phyloP scores from a whole-genome alignment of 192 early-diverging fungal genomes.

The Backusella tarrabulga region DNA sequence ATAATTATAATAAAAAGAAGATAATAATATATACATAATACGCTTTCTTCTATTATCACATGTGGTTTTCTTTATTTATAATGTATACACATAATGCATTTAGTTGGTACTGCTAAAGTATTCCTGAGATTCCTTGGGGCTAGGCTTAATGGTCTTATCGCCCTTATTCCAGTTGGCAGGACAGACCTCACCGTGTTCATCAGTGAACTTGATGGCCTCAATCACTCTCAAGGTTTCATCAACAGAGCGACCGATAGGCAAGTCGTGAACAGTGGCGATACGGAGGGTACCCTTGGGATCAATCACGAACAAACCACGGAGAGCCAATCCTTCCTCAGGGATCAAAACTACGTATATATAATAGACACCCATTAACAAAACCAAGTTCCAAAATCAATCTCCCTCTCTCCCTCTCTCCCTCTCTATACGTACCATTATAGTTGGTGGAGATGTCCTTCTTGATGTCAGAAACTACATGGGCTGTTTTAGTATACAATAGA shows the following conservation, averaged over 20 bases:
- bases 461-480: slow-evolving; percentile 23
- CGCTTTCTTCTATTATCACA: background rate
- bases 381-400: no score
- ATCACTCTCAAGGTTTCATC: slow-evolving; percentile 64
- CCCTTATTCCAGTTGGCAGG: slow-evolving; percentile 86
- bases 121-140: slow-evolving; percentile 59
- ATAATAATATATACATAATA: background rate
- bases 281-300: slow-evolving; percentile 62
- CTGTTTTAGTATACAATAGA: no score
- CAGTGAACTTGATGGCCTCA: slow-evolving; percentile 62
- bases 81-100: background rate
- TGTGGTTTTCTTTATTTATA: background rate
- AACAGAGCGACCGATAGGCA: slow-evolving; percentile 59
- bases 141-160: slow-evolving; percentile 69
- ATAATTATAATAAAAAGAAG: background rate
- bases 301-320: slow-evolving; percentile 60
- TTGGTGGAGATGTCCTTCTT: slow-evolving; percentile 85
- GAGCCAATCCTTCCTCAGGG: slow-evolving; percentile 75
- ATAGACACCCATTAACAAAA: no score
- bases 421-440: slow-evolving; percentile 59
- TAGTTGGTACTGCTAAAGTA: slow-evolving; percentile 56
- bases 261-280: slow-evolving; percentile 57
- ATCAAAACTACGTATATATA: slow-evolving; percentile 54
- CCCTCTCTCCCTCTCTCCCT: background rate
- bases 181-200: slow-evolving; percentile 71